Percentiles rank a stretch among this genome's conserved stretches.
These are phyloP conservation scores for Rhododendron kiyosumense DNA, from an alignment of 148 eudicot species.

Conservation along the genomic window DNA sequence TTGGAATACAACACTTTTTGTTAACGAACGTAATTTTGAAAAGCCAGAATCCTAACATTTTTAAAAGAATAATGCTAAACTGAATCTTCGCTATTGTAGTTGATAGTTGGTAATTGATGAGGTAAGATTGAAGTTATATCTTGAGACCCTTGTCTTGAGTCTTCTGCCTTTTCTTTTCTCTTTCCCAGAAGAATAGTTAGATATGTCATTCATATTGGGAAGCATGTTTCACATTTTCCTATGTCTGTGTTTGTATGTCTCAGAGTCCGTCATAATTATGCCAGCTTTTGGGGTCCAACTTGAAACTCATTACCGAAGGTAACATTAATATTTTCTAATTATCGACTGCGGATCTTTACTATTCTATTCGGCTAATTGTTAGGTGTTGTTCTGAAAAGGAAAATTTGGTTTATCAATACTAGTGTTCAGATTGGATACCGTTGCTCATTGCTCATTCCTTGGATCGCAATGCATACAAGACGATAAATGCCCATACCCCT, in stretches of 20 bases:
- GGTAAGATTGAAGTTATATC: neutral
- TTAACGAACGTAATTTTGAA: neutral
- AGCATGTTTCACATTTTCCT: conserved; percentile 12
- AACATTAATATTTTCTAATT: conserved; percentile 3
- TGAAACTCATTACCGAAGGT: conserved; percentile 85
- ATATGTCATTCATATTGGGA: neutral
- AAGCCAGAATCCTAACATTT: neutral
- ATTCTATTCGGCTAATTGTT: neutral
- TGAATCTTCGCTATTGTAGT: neutral
- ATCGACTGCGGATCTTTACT: neutral
- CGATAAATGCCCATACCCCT: neutral
- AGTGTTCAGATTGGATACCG: neutral
- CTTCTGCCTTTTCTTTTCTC: neutral
- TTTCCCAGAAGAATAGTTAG: neutral
- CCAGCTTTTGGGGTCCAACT: conserved; percentile 88
- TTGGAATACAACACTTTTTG: neutral
- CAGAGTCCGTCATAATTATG: conserved; percentile 80
- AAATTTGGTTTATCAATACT: neutral
- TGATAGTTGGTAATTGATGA: neutral
- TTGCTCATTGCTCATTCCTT: neutral
- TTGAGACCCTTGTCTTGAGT: neutral
- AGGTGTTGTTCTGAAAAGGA: neutral
- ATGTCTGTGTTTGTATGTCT: conserved; percentile 12
- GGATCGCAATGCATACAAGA: neutral
- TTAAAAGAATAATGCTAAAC: neutral